These are phyloP conservation scores for Millerozyma miso DNA, from an alignment of 805 yeast species.

Conservation along the genomic window DNA sequence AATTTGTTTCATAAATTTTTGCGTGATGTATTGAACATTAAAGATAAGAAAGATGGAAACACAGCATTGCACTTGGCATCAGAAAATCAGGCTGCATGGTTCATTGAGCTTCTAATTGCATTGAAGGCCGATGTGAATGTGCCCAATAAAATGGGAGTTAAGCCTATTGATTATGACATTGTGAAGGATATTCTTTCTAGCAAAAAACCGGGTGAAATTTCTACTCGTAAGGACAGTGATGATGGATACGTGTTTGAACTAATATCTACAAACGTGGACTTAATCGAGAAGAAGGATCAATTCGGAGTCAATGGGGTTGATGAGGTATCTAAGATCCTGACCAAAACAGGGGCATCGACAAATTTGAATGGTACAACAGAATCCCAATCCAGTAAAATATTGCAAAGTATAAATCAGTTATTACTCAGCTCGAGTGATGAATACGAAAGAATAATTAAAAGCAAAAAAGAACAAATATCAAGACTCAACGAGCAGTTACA, in stretches of 20 bases:
- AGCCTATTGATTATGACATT: constrained; percentile 84
- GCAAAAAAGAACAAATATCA: constrained; percentile 33
- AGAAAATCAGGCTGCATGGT: constrained; percentile 36
- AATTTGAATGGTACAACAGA: not conserved
- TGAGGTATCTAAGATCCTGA: constrained; percentile 11
- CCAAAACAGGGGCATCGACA: not conserved
- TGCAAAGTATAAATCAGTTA: constrained; percentile 37
- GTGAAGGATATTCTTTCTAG: constrained; percentile 33
- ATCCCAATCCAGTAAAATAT: constrained; percentile 27
- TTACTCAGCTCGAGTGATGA: constrained; percentile 34
- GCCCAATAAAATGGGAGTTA: constrained; percentile 80
- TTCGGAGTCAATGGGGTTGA: constrained; percentile 8
- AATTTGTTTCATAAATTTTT: constrained; percentile 15
- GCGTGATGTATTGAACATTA: constrained; percentile 26
- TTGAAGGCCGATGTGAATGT: constrained; percentile 52
- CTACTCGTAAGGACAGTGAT: constrained; percentile 9
- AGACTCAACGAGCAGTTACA: constrained; percentile 32
- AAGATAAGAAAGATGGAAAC: constrained; percentile 33
- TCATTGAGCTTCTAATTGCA: constrained; percentile 29
- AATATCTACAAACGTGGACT: constrained; percentile 30
- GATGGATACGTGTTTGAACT: constrained; percentile 31
- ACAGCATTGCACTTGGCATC: constrained; percentile 40
- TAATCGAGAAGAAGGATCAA: constrained; percentile 24
- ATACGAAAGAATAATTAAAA: constrained; percentile 33
- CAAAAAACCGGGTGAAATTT: constrained; percentile 4